Percentiles rank a stretch among this genome's conserved stretches.
These are phyloP conservation scores for Chlamydomonas sphaeroides DNA, from an alignment of 139 green algal genomes.

Conservation along the genomic window DNA sequence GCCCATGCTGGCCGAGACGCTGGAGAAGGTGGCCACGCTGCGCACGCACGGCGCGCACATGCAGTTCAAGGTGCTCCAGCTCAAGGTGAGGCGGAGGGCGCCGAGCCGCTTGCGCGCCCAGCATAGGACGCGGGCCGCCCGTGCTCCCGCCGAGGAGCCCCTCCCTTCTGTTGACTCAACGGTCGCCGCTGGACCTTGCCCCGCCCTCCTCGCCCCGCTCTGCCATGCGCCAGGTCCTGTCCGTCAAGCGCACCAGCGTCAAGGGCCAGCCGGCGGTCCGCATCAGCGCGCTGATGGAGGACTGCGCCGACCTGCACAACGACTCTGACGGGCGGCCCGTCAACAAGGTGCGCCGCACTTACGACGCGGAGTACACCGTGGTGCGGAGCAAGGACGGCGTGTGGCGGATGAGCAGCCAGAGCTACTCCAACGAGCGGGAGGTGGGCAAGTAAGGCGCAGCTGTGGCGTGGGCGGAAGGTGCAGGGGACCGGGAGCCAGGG, in stretches of 20 bases:
- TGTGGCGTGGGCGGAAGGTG: no score
- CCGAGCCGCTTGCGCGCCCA: no score
- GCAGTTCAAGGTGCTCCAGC: slow-evolving; percentile 25
- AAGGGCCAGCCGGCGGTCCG: background rate
- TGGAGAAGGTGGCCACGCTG: slow-evolving; percentile 59
- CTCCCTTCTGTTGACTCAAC: no score
- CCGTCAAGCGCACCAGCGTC: background rate
- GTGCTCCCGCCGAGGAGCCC: no score
- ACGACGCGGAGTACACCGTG: slow-evolving; percentile 36
- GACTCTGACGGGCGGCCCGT: slow-evolving; percentile 25
- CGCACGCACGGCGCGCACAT: slow-evolving; percentile 69
- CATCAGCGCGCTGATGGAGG: slow-evolving; percentile 21
- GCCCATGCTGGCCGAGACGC: slow-evolving; percentile 65
- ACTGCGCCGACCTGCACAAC: slow-evolving; percentile 34
- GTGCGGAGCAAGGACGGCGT: slow-evolving; percentile 36
- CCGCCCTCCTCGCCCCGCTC: background rate
- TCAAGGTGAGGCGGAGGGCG: slow-evolving; percentile 26
- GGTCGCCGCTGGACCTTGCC: no score
- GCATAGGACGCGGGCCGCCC: no score
- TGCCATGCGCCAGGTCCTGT: background rate
- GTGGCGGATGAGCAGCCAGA: slow-evolving; percentile 38
- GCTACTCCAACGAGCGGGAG: no score
- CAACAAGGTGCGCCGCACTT: slow-evolving; percentile 27
- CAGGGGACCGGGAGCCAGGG: no score
- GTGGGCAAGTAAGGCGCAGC: no score